Conservation (phyloP, 305 asterid genomes). For the Salvia sclarea region DNA sequence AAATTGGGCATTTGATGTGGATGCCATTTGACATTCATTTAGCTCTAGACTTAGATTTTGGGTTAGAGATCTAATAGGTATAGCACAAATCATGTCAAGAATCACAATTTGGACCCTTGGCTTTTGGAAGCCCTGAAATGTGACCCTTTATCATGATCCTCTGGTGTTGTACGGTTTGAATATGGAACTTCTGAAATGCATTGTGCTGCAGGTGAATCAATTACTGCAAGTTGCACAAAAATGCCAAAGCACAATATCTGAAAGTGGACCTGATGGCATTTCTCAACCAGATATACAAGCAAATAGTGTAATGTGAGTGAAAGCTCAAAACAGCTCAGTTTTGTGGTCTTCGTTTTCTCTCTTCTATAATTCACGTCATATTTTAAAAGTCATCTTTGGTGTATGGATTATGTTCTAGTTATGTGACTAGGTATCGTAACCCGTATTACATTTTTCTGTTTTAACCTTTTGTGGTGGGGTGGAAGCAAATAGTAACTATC, state of each 20-base stretch:
- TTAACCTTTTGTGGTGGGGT: not conserved
- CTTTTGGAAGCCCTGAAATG: not conserved
- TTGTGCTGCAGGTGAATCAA: conserved; percentile 74
- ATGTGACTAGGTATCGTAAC: conserved; percentile 7
- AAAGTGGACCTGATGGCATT: conserved; percentile 83
- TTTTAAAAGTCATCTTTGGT: not conserved
- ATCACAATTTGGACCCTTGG: not conserved
- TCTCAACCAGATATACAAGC: conserved; percentile 86
- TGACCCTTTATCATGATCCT: conserved; percentile 9
- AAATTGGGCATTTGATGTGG: conserved; percentile 6
- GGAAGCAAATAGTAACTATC: not conserved
- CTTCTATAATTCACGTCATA: not conserved
- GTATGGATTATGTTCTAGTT: conserved; percentile 9
- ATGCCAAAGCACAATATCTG: conserved; percentile 84
- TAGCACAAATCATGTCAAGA: not conserved
- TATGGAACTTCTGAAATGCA: conserved; percentile 18
- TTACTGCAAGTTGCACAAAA: conserved; percentile 90
- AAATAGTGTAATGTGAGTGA: conserved; percentile 80
- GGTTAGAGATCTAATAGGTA: not conserved
- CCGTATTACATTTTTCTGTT: not conserved
- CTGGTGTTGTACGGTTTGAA: not conserved
- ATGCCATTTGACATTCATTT: conserved; percentile 8
- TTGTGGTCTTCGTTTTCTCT: not conserved
- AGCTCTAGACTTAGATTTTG: not conserved
- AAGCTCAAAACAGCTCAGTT: conserved; percentile 5